Evolutionary conservation across 2,329 filamentous ascomycete species (phyloP).

Genomic region (Nemania bipapillata): DNA sequence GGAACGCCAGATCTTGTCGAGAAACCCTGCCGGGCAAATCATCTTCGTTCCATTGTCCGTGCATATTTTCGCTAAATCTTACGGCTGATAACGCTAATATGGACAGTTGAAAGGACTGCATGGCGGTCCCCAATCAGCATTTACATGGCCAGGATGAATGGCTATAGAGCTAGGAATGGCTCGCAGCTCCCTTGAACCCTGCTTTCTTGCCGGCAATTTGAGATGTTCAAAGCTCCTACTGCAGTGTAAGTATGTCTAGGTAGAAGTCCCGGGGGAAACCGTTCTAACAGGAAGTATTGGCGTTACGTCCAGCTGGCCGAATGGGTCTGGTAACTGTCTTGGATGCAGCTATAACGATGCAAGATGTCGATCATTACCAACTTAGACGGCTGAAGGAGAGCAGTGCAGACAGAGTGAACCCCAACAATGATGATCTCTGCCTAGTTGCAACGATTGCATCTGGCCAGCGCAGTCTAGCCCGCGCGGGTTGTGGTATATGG

Average conservation of each 20-base stretch:
- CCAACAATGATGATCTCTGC: slow-evolving; percentile 32
- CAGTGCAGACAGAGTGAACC: slow-evolving; percentile 13
- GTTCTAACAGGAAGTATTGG: slow-evolving; percentile 17
- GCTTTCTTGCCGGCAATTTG: neutral
- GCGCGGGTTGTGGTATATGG: slow-evolving; percentile 12
- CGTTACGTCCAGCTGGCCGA: slow-evolving; percentile 21
- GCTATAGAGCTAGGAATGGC: slow-evolving; percentile 7
- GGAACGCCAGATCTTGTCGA: neutral
- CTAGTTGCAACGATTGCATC: slow-evolving; percentile 21
- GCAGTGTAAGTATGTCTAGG: neutral
- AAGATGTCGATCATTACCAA: slow-evolving; percentile 34
- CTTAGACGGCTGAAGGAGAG: slow-evolving; percentile 24
- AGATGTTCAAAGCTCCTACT: neutral
- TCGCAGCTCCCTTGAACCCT: neutral
- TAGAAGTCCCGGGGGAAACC: slow-evolving; percentile 1
- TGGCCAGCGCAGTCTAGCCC: slow-evolving; percentile 25
- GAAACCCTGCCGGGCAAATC: neutral
- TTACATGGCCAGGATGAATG: neutral
- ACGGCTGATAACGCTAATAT: slow-evolving; percentile 16
- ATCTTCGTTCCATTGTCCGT: neutral
- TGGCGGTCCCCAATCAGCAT: slow-evolving; percentile 3
- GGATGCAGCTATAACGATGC: slow-evolving; percentile 26
- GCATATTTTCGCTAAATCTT: slow-evolving; percentile 10
- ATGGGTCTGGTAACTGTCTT: slow-evolving; percentile 16
- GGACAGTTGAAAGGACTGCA: neutral